A percentile compares a stretch with the other conserved stretches of the same genome.
These are phyloP conservation scores for Dothiorella sarmentorum DNA, from an alignment of 2,329 filamentous ascomycete genomes.

Conservation along the genomic window DNA sequence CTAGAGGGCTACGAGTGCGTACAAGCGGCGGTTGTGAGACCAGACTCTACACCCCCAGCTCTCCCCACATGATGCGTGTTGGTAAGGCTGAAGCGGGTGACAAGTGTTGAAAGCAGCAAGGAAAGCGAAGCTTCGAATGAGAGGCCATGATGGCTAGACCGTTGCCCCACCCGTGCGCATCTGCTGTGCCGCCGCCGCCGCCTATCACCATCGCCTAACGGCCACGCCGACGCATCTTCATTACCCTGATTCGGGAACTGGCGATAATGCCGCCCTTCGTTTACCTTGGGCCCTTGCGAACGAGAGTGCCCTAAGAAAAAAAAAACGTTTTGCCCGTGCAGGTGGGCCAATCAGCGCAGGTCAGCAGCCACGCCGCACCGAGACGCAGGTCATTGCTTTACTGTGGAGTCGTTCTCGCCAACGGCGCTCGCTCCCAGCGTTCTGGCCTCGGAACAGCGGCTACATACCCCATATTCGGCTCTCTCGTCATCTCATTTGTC, in stretches of 20 bases:
- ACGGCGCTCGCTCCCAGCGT: neutral
- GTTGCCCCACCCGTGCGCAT: neutral
- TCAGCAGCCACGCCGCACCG: slow-evolving; percentile 2
- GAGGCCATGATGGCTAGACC: too few species aligned
- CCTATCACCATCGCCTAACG: slow-evolving; percentile 6
- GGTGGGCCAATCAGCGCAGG: neutral
- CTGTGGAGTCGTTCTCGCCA: neutral
- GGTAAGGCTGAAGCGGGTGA: too few species aligned
- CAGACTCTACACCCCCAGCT: too few species aligned
- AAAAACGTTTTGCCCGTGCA: neutral
- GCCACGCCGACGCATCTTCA: neutral
- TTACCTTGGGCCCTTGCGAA: neutral
- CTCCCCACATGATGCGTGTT: too few species aligned
- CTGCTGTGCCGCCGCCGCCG: neutral
- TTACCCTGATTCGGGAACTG: neutral
- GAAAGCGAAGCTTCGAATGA: too few species aligned
- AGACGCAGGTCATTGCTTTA: neutral
- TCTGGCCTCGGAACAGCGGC: slow-evolving; percentile 13
- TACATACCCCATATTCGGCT: slow-evolving; percentile 11
- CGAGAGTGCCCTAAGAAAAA: neutral
- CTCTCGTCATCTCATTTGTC: neutral
- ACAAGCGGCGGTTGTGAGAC: too few species aligned
- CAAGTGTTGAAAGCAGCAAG: too few species aligned
- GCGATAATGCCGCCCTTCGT: neutral
- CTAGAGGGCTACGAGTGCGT: too few species aligned